Conservation (phyloP, 176 grass and related monocot species). For the Ampelocalamus luodianensis region DNA sequence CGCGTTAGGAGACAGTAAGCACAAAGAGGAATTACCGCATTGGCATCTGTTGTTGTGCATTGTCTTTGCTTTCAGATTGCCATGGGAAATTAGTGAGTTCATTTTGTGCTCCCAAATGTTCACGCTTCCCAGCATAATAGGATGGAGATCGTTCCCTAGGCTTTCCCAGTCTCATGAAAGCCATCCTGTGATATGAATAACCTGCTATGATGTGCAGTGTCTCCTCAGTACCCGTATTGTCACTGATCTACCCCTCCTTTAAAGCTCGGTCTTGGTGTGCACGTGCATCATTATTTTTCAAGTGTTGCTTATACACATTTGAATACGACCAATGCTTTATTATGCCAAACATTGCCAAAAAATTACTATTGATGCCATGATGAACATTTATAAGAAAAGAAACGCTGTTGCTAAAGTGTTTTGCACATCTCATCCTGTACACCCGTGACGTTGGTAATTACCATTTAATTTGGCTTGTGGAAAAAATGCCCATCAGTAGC, state of each 20-base stretch:
- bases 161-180: neutral
- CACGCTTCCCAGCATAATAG: neutral
- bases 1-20: neutral
- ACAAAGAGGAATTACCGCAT: neutral
- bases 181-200: neutral
- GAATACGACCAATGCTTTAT: neutral
- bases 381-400: neutral
- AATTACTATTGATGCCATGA: neutral
- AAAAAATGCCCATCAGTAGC: neutral
- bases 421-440: neutral
- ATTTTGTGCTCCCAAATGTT: neutral
- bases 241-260: neutral
- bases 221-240: neutral
- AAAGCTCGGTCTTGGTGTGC: neutral
- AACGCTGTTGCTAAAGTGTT: neutral
- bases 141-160: neutral
- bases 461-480: neutral
- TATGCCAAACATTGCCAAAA: neutral
- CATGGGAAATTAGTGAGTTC: neutral
- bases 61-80: neutral
- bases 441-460: neutral
- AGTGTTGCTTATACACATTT: neutral
- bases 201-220: slow-evolving; percentile 12
- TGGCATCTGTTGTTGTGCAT: neutral
- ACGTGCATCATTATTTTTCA: neutral